Conservation (phyloP, 208 protist genomes). For the Crithidia brevicula region DNA sequence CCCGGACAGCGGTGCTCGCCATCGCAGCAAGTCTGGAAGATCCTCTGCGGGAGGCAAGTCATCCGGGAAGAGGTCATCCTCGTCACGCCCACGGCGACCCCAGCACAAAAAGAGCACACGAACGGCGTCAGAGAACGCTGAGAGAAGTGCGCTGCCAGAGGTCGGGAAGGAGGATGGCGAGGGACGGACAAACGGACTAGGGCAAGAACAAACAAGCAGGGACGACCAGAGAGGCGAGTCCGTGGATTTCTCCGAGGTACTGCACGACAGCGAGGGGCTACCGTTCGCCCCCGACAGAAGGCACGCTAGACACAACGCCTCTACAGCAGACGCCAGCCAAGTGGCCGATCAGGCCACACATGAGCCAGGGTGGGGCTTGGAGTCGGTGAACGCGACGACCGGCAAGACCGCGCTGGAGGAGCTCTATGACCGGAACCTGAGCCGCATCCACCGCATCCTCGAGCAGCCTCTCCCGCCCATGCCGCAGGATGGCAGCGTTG, state of each 20-base stretch:
- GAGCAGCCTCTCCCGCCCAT: conserved; percentile 72
- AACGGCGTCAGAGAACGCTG: not conserved
- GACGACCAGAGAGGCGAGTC: too few species aligned
- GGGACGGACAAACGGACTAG: too few species aligned
- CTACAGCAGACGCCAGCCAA: too few species aligned
- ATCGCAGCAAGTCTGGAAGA: not conserved
- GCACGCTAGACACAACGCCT: too few species aligned
- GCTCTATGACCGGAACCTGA: conserved; percentile 60
- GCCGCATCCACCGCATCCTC: conserved; percentile 68
- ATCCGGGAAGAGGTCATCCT: not conserved
- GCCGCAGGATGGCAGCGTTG: conserved; percentile 69
- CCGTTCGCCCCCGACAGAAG: too few species aligned
- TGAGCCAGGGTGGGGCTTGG: conserved; percentile 58
- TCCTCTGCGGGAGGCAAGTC: not conserved
- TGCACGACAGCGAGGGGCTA: too few species aligned
- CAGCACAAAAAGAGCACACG: too few species aligned
- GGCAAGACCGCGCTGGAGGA: conserved; percentile 67
- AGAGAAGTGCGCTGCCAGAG: not conserved
- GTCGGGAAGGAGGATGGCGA: not conserved
- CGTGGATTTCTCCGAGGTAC: too few species aligned
- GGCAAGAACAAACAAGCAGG: too few species aligned
- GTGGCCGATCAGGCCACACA: not conserved
- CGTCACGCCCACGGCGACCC: too few species aligned
- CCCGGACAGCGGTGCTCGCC: not conserved
- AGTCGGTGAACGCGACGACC: conserved; percentile 48